These are phyloP conservation scores for Lactifluus pinguis DNA, from an alignment of 768 basidiomycete genomes.

Conservation along the genomic window DNA sequence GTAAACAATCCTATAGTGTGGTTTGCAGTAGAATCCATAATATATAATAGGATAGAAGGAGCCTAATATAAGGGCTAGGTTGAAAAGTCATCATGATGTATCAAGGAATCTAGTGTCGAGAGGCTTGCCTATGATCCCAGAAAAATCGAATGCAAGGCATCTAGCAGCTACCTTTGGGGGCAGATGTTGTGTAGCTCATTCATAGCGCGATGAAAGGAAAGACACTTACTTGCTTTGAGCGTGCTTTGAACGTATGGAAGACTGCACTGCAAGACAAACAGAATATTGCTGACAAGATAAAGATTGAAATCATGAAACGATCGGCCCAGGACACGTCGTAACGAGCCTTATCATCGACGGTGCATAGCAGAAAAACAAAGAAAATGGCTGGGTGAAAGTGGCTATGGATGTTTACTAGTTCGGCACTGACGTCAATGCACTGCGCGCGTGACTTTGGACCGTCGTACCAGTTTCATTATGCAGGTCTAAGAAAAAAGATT, in stretches of 20 bases:
- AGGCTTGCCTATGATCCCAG: constrained; percentile 61
- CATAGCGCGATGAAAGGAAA: background rate
- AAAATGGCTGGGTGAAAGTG: constrained; percentile 64
- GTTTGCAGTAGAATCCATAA: constrained; percentile 69
- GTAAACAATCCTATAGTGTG: constrained; percentile 45
- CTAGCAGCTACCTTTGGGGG: constrained; percentile 41
- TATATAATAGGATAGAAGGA: constrained; percentile 71
- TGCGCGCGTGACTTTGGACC: constrained; percentile 4
- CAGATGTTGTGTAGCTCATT: background rate
- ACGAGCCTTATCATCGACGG: constrained; percentile 42
- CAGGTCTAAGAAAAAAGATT: constrained; percentile 38
- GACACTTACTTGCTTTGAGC: constrained; percentile 52
- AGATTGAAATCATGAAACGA: constrained; percentile 48
- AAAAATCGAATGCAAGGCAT: constrained; percentile 65
- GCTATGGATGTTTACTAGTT: constrained; percentile 75
- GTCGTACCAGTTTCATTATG: constrained; percentile 68
- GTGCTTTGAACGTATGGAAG: constrained; percentile 66
- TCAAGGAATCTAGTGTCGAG: background rate
- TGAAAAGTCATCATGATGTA: constrained; percentile 8
- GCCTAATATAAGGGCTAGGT: constrained; percentile 56
- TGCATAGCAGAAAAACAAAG: constrained; percentile 47
- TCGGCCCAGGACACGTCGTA: constrained; percentile 54
- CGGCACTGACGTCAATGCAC: constrained; percentile 9
- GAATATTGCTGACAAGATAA: constrained; percentile 60
- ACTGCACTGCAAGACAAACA: constrained; percentile 65